These are phyloP conservation scores for Fagus sylvatica DNA, from an alignment of 306 rosid genomes.

Conservation along the genomic window DNA sequence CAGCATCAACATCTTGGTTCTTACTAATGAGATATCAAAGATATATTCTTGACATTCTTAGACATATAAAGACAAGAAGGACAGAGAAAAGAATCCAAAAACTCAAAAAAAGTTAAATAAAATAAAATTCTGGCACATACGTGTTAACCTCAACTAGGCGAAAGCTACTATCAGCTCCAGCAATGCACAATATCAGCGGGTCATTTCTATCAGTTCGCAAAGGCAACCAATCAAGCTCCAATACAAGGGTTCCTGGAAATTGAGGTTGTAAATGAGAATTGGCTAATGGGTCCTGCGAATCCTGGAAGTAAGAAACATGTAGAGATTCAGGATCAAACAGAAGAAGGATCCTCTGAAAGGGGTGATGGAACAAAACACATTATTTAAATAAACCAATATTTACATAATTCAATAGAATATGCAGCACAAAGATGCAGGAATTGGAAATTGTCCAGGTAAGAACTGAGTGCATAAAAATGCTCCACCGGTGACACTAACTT, in stretches of 20 bases:
- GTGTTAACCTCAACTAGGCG: slow-evolving; percentile 73
- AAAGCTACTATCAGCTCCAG: slow-evolving; percentile 98
- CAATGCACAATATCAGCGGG: slow-evolving; percentile 90
- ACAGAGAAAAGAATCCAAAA: slow-evolving; percentile 3
- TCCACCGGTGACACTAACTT: background rate
- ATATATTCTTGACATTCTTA: background rate
- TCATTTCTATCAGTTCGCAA: slow-evolving; percentile 77
- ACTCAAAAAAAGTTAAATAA: background rate
- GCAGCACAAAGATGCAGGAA: background rate
- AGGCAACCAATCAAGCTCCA: slow-evolving; percentile 99
- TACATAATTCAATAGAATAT: background rate
- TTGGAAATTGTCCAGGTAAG: background rate
- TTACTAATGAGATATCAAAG: background rate
- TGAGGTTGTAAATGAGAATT: slow-evolving; percentile 94
- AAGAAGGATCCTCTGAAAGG: background rate
- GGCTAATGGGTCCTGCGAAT: slow-evolving; percentile 87
- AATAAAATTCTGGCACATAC: slow-evolving; percentile 50
- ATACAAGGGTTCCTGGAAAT: slow-evolving; percentile 85
- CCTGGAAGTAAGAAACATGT: slow-evolving; percentile 49
- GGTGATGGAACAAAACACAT: background rate
- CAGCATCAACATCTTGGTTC: slow-evolving; percentile 2
- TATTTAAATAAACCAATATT: background rate
- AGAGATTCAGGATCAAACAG: background rate
- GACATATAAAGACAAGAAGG: background rate
- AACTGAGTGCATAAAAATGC: background rate